Conservation (phyloP, 2,329 filamentous ascomycete species). For the Xylaria sp. region DNA sequence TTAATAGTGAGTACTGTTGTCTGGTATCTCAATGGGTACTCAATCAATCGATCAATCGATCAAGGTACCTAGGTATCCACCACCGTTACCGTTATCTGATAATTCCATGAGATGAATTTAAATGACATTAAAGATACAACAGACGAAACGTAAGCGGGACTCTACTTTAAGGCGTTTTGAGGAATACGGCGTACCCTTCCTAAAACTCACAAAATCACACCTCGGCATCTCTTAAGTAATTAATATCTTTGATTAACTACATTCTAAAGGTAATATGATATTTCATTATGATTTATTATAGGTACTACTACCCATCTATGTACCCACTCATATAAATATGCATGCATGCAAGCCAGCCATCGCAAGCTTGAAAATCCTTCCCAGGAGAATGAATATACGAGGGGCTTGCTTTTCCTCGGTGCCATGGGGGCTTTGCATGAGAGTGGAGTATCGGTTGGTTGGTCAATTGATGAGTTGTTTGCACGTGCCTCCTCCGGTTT, state of each 20-base stretch:
- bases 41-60: too few relatives aligned
- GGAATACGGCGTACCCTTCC: too few relatives aligned
- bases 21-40: too few relatives aligned
- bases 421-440: background rate
- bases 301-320: background rate
- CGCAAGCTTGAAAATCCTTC: background rate
- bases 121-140: background rate
- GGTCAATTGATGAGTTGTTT: background rate
- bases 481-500: background rate
- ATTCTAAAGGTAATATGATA: background rate
- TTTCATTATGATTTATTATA: conserved; percentile 14
- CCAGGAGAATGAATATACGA: background rate
- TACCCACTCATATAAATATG: background rate
- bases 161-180: too few relatives aligned
- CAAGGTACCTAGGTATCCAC: too few relatives aligned
- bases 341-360: background rate
- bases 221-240: conserved; percentile 1
- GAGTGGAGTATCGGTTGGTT: background rate
- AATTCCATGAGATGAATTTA: too few relatives aligned
- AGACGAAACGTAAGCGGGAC: too few relatives aligned
- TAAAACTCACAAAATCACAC: background rate
- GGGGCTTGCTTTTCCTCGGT: background rate
- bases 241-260: background rate
- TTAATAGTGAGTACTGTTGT: too few relatives aligned
- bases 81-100: too few relatives aligned